Evolutionary conservation across 805 yeast species (phyloP).

Genomic region (Yarrowia hollandica): DNA sequence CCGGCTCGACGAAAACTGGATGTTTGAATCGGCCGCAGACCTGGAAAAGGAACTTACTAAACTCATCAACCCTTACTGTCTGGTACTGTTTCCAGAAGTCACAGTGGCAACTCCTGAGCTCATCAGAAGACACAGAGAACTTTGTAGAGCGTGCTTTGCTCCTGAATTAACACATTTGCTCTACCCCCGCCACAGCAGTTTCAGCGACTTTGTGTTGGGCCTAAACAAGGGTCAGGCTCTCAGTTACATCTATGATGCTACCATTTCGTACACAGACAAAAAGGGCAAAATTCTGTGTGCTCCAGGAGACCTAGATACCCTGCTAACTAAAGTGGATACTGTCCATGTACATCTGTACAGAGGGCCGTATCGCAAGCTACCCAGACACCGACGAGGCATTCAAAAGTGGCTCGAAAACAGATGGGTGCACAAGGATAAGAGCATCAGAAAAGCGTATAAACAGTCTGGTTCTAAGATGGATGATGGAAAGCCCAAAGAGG

Average conservation of each 20-base stretch:
- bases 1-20: conserved; percentile 39
- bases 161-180: conserved; percentile 61
- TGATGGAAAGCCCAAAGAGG: neutral
- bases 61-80: conserved; percentile 47
- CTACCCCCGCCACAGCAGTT: conserved; percentile 66
- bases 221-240: conserved; percentile 36
- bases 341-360: conserved; percentile 32
- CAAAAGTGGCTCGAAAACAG: conserved; percentile 71
- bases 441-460: conserved; percentile 6
- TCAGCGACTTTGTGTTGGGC: conserved; percentile 36
- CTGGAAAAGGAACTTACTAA: conserved; percentile 31
- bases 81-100: conserved; percentile 83
- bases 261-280: conserved; percentile 47
- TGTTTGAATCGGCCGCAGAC: conserved; percentile 32
- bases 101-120: conserved; percentile 48
- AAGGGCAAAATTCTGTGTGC: conserved; percentile 31
- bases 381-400: conserved; percentile 33
- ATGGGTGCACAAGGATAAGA: conserved; percentile 69
- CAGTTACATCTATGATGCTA: conserved; percentile 53
- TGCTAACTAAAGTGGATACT: conserved; percentile 32
- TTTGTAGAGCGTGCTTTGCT: conserved; percentile 58
- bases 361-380: conserved; percentile 30
- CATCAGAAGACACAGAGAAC: conserved; percentile 51
- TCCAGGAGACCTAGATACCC: conserved; percentile 26
- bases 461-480: conserved; percentile 43